Conservation (phyloP, 2,329 filamentous ascomycete species). For the Fusarium sulawesiense region DNA sequence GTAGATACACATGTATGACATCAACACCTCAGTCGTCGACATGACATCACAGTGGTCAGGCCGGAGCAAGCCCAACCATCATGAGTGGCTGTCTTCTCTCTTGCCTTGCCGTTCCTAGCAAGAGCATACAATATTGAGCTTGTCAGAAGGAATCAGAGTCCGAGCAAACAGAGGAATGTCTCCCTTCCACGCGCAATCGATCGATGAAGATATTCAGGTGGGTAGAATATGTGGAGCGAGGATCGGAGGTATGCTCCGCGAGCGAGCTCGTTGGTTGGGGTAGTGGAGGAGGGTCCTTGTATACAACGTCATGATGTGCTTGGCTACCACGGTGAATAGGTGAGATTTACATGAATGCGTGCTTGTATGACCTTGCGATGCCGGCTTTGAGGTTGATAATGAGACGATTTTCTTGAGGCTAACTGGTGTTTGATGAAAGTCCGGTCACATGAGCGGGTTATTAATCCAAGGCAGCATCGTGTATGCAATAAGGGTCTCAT, state of each 20-base stretch:
- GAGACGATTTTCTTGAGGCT: not conserved
- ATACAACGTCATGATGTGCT: conserved; percentile 29
- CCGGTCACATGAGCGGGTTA: conserved; percentile 26
- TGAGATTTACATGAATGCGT: not conserved
- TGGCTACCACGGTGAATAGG: conserved; percentile 5
- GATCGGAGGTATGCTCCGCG: conserved; percentile 30
- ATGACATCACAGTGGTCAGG: conserved; percentile 31
- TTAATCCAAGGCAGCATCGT: not conserved
- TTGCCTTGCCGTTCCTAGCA: not conserved
- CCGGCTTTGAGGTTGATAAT: not conserved
- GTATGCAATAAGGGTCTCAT: not conserved
- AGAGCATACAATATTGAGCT: not conserved
- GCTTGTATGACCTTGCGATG: conserved; percentile 3
- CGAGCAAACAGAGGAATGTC: not conserved
- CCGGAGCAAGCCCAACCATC: not conserved
- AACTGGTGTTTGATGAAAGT: not conserved
- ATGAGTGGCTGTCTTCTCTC: not conserved
- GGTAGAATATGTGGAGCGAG: conserved; percentile 25
- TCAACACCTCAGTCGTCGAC: conserved; percentile 20
- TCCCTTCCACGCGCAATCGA: conserved; percentile 5
- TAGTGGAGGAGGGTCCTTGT: conserved; percentile 26
- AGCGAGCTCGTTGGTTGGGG: conserved; percentile 21
- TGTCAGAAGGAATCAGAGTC: not conserved
- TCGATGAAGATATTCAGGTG: conserved; percentile 28
- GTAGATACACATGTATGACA: conserved; percentile 18